Percentiles rank a stretch among this genome's conserved stretches.
phyloP scores from a whole-genome alignment of 257 asterid genomes.

The Nicotiana tomentosiformis region DNA sequence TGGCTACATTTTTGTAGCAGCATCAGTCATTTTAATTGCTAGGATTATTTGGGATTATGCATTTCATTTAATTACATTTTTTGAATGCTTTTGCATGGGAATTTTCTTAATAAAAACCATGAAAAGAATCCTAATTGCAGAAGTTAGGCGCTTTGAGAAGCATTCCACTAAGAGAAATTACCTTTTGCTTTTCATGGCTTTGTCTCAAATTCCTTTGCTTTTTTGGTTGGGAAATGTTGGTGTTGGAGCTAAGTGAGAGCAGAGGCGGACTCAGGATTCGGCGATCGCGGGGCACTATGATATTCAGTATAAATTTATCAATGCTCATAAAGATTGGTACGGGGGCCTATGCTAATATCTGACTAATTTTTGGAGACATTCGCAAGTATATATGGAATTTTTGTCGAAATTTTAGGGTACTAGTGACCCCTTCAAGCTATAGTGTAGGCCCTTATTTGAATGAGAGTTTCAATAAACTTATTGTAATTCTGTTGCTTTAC shows the following conservation, averaged over 20 bases:
- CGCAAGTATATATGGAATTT: no score
- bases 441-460: no score
- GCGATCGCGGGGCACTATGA: no score
- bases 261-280: no score
- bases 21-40: constrained; percentile 19
- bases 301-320: no score
- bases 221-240: constrained; percentile 28
- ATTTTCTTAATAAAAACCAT: constrained; percentile 28
- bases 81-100: constrained; percentile 27
- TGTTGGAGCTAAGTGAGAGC: neutral
- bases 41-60: constrained; percentile 20
- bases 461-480: no score
- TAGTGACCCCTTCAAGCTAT: no score
- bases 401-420: no score
- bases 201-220: constrained; percentile 29
- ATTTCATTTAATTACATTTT: constrained; percentile 18
- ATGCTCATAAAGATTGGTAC: no score
- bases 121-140: constrained; percentile 24
- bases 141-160: constrained; percentile 19
- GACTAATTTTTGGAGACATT: no score
- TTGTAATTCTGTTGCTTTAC: no score
- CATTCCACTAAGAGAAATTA: constrained; percentile 26
- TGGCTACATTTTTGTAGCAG: constrained; percentile 24
- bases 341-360: no score
- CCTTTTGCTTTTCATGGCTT: constrained; percentile 26